These are phyloP conservation scores for Microcyclospora tardicrescens DNA, from an alignment of 2,329 filamentous ascomycete genomes.

Conservation along the genomic window DNA sequence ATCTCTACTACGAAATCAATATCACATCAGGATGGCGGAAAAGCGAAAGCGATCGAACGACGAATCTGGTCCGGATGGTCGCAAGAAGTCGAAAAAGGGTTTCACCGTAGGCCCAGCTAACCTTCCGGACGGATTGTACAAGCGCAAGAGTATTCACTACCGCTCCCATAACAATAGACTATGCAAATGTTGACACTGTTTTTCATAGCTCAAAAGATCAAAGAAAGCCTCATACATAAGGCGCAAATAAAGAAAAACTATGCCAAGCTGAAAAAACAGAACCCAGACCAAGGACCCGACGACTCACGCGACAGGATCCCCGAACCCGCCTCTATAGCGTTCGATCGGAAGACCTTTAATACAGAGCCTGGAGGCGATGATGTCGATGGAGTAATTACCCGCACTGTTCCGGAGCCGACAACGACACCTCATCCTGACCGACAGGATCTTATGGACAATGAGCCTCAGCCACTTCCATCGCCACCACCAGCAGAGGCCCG, in stretches of 20 bases:
- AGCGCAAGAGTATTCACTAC: conserved; percentile 51
- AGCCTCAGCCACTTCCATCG: conserved; percentile 4
- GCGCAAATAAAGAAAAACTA: conserved; percentile 90
- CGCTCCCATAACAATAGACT: neutral
- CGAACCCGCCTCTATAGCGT: conserved; percentile 17
- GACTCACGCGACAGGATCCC: conserved; percentile 16
- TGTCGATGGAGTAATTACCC: conserved; percentile 3
- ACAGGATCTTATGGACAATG: conserved; percentile 18
- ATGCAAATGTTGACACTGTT: conserved; percentile 1
- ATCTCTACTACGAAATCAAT: neutral
- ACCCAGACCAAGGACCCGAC: conserved; percentile 9
- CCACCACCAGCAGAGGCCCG: conserved; percentile 3
- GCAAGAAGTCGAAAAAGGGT: conserved; percentile 48
- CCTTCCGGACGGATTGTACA: conserved; percentile 77
- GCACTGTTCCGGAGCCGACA: conserved; percentile 8
- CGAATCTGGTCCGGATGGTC: conserved; percentile 1
- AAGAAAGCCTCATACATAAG: conserved; percentile 76
- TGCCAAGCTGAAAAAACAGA: conserved; percentile 64
- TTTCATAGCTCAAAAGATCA: conserved; percentile 68
- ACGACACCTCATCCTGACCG: conserved; percentile 35
- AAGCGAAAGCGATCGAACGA: conserved; percentile 9
- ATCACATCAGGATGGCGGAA: conserved; percentile 6
- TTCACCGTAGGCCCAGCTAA: conserved; percentile 84
- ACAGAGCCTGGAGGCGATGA: conserved; percentile 5
- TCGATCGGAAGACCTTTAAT: conserved; percentile 3